Conservation (phyloP, 1,284 basidiomycete genomes). For the Trametes polyzona region DNA sequence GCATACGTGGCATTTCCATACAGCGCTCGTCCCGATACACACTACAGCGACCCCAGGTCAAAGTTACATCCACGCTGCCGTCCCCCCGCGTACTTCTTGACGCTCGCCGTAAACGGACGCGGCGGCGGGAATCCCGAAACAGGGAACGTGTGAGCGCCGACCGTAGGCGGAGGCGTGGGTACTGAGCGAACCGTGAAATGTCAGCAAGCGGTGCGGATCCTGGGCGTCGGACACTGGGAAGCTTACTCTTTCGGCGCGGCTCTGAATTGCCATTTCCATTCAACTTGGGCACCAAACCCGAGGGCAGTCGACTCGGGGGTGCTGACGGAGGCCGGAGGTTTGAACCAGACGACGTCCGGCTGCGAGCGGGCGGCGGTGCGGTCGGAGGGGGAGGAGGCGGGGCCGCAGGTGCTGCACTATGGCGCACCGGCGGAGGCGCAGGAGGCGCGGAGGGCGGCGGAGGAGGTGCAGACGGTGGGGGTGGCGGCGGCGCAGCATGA, state of each 20-base stretch:
- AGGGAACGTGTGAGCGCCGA: conserved; percentile 72
- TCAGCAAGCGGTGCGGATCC: conserved; percentile 3
- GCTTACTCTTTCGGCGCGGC: conserved; percentile 57
- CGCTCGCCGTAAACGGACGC: conserved; percentile 55
- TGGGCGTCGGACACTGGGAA: conserved; percentile 1
- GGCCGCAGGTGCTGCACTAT: conserved; percentile 26
- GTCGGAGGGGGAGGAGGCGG: conserved; percentile 43
- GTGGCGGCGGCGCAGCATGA: conserved; percentile 26
- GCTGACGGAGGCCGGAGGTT: conserved; percentile 25
- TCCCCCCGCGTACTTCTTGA: conserved; percentile 65
- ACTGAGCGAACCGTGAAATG: conserved; percentile 46
- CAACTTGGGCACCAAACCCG: conserved; percentile 25
- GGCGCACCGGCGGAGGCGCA: conserved; percentile 30
- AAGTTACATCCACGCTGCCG: conserved; percentile 69
- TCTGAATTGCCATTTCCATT: conserved; percentile 32
- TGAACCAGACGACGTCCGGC: conserved; percentile 29
- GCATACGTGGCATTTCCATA: conserved; percentile 27
- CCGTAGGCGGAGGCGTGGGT: conserved; percentile 73
- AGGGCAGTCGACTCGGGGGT: conserved; percentile 30
- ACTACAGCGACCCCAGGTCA: conserved; percentile 56
- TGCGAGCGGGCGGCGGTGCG: conserved; percentile 38
- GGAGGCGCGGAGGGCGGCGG: conserved; percentile 31
- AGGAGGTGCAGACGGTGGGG: conserved; percentile 30
- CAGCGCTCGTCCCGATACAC: conserved; percentile 6
- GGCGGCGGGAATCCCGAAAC: conserved; percentile 76